phyloP scores from a whole-genome alignment of 2,329 filamentous ascomycete genomes.

The Pyricularia grisea region DNA sequence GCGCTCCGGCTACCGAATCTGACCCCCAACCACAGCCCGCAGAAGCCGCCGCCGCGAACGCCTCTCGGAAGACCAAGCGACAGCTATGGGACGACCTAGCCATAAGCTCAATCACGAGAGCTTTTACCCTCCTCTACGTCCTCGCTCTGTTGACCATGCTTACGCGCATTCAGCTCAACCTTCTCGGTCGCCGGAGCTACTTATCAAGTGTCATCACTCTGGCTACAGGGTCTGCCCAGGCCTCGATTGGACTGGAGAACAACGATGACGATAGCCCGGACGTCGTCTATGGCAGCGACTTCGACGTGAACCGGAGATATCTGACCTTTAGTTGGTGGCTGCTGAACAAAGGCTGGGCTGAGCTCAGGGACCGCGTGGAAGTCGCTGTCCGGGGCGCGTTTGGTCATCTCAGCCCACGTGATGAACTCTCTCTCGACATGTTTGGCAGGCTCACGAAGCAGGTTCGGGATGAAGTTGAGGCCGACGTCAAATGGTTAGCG shows the following conservation, averaged over 20 bases:
- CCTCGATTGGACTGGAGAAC: slow-evolving; percentile 83
- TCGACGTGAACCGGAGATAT: slow-evolving; percentile 91
- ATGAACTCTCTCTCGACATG: slow-evolving; percentile 72
- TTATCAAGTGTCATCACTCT: slow-evolving; percentile 90
- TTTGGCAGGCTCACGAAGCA: slow-evolving; percentile 74
- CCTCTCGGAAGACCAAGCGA: slow-evolving; percentile 63
- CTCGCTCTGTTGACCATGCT: slow-evolving; percentile 82
- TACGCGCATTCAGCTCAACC: slow-evolving; percentile 91
- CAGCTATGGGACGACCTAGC: slow-evolving; percentile 98
- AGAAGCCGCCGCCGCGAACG: slow-evolving; percentile 7
- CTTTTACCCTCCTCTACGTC: slow-evolving; percentile 88
- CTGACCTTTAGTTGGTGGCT: slow-evolving; percentile 98
- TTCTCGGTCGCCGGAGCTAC: slow-evolving; percentile 90
- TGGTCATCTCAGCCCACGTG: slow-evolving; percentile 77
- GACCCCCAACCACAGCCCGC: neutral
- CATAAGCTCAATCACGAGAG: slow-evolving; percentile 83
- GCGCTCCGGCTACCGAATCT: slow-evolving; percentile 16
- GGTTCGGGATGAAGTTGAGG: slow-evolving; percentile 79
- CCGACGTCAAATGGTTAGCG: slow-evolving; percentile 61
- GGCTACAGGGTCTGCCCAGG: slow-evolving; percentile 63
- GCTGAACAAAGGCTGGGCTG: slow-evolving; percentile 79
- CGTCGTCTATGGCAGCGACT: slow-evolving; percentile 81
- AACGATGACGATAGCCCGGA: slow-evolving; percentile 84
- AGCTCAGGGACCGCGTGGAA: slow-evolving; percentile 73
- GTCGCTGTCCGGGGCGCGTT: slow-evolving; percentile 84